These are phyloP conservation scores for Desmodesmus armatus DNA, from an alignment of 139 green algal genomes.

Conservation along the genomic window DNA sequence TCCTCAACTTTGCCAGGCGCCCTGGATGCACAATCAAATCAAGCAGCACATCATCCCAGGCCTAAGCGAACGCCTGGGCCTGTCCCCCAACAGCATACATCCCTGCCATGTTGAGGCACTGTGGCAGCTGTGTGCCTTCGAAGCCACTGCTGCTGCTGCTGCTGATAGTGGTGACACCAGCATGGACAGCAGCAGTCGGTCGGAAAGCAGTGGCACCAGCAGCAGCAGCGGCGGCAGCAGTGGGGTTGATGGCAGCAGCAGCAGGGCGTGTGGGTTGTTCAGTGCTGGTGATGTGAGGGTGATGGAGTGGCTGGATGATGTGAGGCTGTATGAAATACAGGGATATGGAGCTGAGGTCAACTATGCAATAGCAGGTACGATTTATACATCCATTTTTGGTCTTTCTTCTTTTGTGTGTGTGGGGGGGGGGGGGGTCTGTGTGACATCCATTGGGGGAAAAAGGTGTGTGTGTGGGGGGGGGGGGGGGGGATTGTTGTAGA, in stretches of 20 bases:
- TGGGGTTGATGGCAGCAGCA: background rate
- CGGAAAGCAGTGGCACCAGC: conserved; percentile 7
- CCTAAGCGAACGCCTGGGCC: conserved; percentile 46
- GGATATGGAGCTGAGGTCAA: conserved; percentile 57
- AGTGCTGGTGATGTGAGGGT: conserved; percentile 23
- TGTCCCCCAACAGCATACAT: conserved; percentile 34
- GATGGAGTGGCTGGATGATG: conserved; percentile 73
- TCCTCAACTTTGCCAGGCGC: conserved; percentile 8
- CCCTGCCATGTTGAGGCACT: conserved; percentile 65
- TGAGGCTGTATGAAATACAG: conserved; percentile 62
- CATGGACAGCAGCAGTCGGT: background rate
- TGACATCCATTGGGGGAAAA: too few species aligned
- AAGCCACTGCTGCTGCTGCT: too few species aligned
- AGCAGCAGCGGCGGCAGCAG: background rate
- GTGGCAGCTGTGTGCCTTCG: conserved; percentile 66
- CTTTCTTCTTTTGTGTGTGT: background rate
- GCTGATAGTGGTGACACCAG: too few species aligned
- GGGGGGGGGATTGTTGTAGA: too few species aligned
- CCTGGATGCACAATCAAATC: conserved; percentile 52
- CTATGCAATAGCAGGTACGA: conserved; percentile 24
- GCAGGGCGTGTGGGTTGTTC: conserved; percentile 19
- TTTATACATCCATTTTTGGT: background rate
- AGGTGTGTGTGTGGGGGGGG: conserved; percentile 50
- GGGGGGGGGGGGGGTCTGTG: too few species aligned
- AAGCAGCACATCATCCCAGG: conserved; percentile 47